A percentile compares a stretch with the other conserved stretches of the same genome.
Evolutionary conservation across 2,329 filamentous ascomycete genomes (phyloP).

Genomic region (Claviceps cyperi): DNA sequence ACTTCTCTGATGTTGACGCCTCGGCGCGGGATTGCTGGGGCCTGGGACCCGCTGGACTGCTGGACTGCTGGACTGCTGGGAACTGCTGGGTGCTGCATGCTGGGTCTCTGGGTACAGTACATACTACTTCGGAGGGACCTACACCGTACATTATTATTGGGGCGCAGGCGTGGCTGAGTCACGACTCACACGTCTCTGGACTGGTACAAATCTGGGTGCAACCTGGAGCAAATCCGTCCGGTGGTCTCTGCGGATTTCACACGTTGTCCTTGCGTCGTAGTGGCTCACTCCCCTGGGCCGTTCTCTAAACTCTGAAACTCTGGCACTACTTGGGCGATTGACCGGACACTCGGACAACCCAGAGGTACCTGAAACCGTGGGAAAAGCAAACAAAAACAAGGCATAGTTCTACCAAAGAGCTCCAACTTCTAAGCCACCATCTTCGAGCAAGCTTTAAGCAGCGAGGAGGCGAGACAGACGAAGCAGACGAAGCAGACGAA

Average conservation of each 20-base stretch:
- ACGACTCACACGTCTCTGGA: background rate
- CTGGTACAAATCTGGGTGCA: background rate
- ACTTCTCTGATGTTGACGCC: conserved; percentile 3
- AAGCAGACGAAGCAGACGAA: too few relatives aligned
- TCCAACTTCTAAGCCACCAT: background rate
- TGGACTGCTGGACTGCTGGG: background rate
- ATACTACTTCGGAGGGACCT: background rate
- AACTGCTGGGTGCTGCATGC: background rate
- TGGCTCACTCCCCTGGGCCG: too few relatives aligned
- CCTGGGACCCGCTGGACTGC: background rate
- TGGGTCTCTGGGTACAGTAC: background rate
- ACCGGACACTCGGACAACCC: background rate
- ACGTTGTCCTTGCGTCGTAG: too few relatives aligned
- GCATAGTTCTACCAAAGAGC: background rate
- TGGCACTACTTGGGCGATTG: background rate
- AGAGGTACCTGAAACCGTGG: background rate
- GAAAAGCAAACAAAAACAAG: conserved; percentile 1
- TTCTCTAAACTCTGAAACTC: too few relatives aligned
- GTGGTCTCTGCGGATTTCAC: too few relatives aligned
- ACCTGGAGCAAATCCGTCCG: too few relatives aligned
- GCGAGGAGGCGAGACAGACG: background rate
- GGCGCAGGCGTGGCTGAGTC: background rate
- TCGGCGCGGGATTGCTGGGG: background rate
- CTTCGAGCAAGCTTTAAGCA: background rate
- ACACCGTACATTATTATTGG: background rate